Evolutionary conservation across 805 yeast species (phyloP).

Genomic region (Wickerhamomyces strasburgensis): DNA sequence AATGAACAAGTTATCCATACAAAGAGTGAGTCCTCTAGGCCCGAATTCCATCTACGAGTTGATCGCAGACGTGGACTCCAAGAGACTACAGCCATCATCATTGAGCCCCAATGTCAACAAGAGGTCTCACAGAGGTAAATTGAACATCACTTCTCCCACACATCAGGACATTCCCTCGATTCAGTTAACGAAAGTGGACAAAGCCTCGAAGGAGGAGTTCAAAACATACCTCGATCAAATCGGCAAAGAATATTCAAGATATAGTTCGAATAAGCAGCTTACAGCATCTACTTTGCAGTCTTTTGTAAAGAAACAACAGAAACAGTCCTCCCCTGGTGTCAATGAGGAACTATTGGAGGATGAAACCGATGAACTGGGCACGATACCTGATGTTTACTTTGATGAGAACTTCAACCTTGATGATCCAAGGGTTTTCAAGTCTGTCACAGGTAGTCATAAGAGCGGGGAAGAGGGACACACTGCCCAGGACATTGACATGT

Average conservation of each 20-base stretch:
- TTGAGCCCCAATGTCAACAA: slow-evolving; percentile 25
- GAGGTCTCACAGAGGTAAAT: slow-evolving; percentile 32
- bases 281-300: slow-evolving; percentile 30
- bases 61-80: slow-evolving; percentile 54
- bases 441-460: slow-evolving; percentile 48
- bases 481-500: slow-evolving; percentile 43
- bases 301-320: slow-evolving; percentile 10
- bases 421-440: slow-evolving; percentile 77
- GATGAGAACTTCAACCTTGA: slow-evolving; percentile 71
- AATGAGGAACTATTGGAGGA: slow-evolving; percentile 17
- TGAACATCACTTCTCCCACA: slow-evolving; percentile 63
- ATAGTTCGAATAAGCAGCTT: slow-evolving; percentile 37
- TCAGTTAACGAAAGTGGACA: slow-evolving; percentile 49
- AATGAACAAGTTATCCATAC: slow-evolving; percentile 33
- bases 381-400: slow-evolving; percentile 69
- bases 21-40: slow-evolving; percentile 51
- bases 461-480: slow-evolving; percentile 49
- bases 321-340: slow-evolving; percentile 9
- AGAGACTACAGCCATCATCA: slow-evolving; percentile 25
- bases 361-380: slow-evolving; percentile 26
- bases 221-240: slow-evolving; percentile 40
- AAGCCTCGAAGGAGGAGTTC: slow-evolving; percentile 39
- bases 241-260: slow-evolving; percentile 39
- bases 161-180: slow-evolving; percentile 81
- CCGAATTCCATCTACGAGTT: slow-evolving; percentile 76